Base-by-base conservation (phyloP, 305 asterid species). In the Fraxinus platypoda region DNA sequence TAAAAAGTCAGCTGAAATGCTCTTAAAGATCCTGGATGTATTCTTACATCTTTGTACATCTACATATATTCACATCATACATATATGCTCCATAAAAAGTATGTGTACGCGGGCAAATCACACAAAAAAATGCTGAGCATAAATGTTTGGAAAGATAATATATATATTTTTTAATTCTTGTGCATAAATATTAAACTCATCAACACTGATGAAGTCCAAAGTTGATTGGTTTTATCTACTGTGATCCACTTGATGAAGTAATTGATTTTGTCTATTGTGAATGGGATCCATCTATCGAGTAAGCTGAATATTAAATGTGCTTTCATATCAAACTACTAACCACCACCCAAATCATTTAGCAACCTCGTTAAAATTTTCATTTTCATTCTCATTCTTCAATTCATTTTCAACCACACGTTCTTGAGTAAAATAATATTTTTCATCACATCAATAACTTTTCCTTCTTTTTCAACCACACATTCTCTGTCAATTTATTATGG, bases 341-440 rank as follows among this genome's bases (percentile, higher is more conserved):
- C 66, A 7, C 76, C 79, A 54, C 11, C 25, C 8, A 78, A 23
- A 75, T 52, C 72, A 82, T 64, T 82, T 30, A 30, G 31, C 31
- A 30, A 3, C 31, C 31, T 1, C 31, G 31, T 30, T 30, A 30
- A 30, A 30, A 30, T 30, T 30, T 30, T 30, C 2, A 30, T 30
- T 30, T 30, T 30, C 2, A 30, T 30, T 30, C 31, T 30, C 31
- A 30, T 30, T 30, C 31, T 30, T 30, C 31, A 0, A 3, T 0
- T 30, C 31, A 30, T 30, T 30, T 30, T 30, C 31, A 30, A 30
- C 31, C 2, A 30, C 31, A 30, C 3, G 2, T 30, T 30, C 3
- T 30, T 30, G 3, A 30, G 2, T 30, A 30, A 30, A 30, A 30
- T 30, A 30, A 30, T 30, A 30, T 30, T 30, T 30, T 30, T 30